Evolutionary conservation across 768 basidiomycete species (phyloP).

Genomic region (Pluteus cervinus): DNA sequence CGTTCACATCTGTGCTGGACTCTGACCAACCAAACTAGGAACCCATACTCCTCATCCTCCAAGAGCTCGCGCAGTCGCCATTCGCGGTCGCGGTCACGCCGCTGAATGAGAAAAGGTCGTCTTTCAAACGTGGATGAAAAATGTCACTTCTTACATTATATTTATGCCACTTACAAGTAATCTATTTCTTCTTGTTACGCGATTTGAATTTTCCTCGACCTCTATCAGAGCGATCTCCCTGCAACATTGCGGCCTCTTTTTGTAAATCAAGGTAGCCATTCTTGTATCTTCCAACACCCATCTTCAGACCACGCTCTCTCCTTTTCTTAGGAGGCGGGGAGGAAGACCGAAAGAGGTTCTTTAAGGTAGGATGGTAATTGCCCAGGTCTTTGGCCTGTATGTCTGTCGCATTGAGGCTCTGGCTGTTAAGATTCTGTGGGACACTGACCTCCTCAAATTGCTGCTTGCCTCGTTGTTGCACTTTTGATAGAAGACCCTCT

Average conservation of each 20-base stretch:
- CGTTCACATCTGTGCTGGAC: too few relatives aligned
- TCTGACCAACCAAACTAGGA: too few relatives aligned
- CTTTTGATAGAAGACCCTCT: constrained; percentile 61
- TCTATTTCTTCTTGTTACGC: too few relatives aligned
- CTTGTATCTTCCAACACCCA: constrained; percentile 76
- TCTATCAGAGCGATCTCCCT: constrained; percentile 8
- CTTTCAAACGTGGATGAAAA: too few relatives aligned
- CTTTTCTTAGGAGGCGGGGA: constrained; percentile 29
- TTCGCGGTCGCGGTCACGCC: too few relatives aligned
- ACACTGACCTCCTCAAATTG: constrained; percentile 61
- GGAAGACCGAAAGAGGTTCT: constrained; percentile 50
- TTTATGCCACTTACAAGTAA: too few relatives aligned
- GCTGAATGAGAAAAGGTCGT: too few relatives aligned
- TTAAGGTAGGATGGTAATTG: constrained; percentile 78
- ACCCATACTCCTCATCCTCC: too few relatives aligned
- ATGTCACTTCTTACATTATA: too few relatives aligned
- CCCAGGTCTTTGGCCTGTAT: constrained; percentile 75
- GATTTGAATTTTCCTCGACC: background rate
- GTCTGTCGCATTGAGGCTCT: too few relatives aligned
- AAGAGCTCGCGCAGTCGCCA: too few relatives aligned
- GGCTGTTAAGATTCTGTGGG: constrained; percentile 22
- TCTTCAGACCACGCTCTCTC: constrained; percentile 59
- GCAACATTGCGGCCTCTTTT: constrained; percentile 62
- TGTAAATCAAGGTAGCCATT: constrained; percentile 66
- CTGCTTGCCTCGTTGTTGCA: constrained; percentile 46